Conservation (phyloP, 441 rosid genomes). For the Theobroma grandiflorum region DNA sequence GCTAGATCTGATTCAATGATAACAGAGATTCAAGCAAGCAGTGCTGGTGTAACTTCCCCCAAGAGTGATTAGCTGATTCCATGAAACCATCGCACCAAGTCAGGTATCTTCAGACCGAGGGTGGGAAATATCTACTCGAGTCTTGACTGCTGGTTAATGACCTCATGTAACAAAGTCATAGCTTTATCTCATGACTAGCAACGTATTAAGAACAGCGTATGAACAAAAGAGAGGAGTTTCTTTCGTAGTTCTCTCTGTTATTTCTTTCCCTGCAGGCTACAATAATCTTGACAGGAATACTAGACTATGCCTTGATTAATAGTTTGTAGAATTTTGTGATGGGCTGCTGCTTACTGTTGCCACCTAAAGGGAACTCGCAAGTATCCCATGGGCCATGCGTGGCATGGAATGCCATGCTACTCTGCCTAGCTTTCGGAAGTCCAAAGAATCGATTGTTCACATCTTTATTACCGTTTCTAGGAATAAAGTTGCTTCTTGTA, state of each 20-base stretch:
- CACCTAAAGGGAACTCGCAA: neutral
- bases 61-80: neutral
- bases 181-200: neutral
- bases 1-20: neutral
- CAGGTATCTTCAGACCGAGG: neutral
- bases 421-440: neutral
- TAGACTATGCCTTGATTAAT: neutral
- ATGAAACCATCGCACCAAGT: neutral
- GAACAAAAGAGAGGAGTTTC: neutral
- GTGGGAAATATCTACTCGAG: neutral
- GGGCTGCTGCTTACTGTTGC: neutral
- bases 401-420: neutral
- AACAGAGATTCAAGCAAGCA: neutral
- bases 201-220: neutral
- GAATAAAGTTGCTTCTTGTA: slow-evolving; percentile 2
- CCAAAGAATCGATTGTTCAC: neutral
- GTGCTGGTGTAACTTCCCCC: neutral
- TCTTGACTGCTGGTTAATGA: neutral
- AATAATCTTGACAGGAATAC: neutral
- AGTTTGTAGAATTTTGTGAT: too few species aligned
- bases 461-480: neutral
- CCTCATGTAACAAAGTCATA: neutral
- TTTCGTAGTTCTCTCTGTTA: neutral
- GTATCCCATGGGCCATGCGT: neutral
- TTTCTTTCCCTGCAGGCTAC: too few species aligned